phyloP scores from a whole-genome alignment of 1,284 basidiomycete genomes.

The Marasmius tenuissimus region DNA sequence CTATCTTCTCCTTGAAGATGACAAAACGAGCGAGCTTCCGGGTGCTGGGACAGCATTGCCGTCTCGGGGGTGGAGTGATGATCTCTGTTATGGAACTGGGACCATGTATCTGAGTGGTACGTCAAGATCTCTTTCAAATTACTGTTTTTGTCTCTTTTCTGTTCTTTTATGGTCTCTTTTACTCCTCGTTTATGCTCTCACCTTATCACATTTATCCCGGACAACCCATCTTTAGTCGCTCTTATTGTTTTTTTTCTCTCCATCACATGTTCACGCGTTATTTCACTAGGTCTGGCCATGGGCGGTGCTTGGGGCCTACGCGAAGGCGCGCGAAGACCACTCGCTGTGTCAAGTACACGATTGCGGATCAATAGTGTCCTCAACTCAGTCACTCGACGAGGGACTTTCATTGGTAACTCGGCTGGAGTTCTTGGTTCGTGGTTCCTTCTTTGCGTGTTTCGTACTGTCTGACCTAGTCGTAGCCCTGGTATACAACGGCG shows the following conservation, averaged over 20 bases:
- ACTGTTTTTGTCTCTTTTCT: slow-evolving; percentile 48
- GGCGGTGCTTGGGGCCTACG: slow-evolving; percentile 96
- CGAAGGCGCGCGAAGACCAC: slow-evolving; percentile 87
- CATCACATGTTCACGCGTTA: slow-evolving; percentile 70
- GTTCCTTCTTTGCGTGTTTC: slow-evolving; percentile 28
- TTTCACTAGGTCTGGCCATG: slow-evolving; percentile 81
- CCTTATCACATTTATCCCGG: slow-evolving; percentile 61
- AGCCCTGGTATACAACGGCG: slow-evolving; percentile 96
- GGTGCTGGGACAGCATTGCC: slow-evolving; percentile 86
- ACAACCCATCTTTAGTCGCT: slow-evolving; percentile 50
- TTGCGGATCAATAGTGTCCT: slow-evolving; percentile 96
- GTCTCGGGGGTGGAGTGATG: slow-evolving; percentile 97
- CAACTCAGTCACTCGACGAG: slow-evolving; percentile 95
- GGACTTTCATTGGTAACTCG: slow-evolving; percentile 97
- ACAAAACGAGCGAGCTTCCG: slow-evolving; percentile 86
- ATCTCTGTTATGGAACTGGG: slow-evolving; percentile 98
- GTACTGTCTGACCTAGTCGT: slow-evolving; percentile 27
- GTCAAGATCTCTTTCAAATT: slow-evolving; percentile 65
- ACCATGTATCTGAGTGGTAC: slow-evolving; percentile 97
- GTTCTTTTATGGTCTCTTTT: slow-evolving; percentile 47
- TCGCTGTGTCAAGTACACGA: slow-evolving; percentile 80
- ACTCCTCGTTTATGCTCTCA: slow-evolving; percentile 48
- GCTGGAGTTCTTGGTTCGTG: slow-evolving; percentile 91
- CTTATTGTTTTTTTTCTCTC: slow-evolving; percentile 70
- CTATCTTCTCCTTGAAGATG: slow-evolving; percentile 91